A percentile compares a stretch with the other conserved stretches of the same genome.
Evolutionary conservation across 768 basidiomycete genomes (phyloP).

Genomic region (Pleurotus tuber-regium): DNA sequence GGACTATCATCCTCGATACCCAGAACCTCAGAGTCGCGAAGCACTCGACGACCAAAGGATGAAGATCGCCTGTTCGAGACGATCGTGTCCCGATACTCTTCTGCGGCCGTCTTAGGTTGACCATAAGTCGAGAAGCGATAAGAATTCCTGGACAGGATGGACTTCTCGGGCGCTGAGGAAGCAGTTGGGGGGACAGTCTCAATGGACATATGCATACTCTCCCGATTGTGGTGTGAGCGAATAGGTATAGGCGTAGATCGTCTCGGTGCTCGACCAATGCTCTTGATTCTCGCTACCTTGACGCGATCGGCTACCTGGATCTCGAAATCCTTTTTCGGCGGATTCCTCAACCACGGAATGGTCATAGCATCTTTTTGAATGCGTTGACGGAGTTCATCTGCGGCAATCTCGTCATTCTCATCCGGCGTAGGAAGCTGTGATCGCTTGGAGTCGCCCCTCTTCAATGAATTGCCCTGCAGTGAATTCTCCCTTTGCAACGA

Average conservation of each 20-base stretch:
- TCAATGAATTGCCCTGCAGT: neutral
- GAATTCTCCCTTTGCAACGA: neutral
- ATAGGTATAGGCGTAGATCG: conserved; percentile 32
- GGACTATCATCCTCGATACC: conserved; percentile 24
- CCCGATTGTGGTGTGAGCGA: conserved; percentile 20
- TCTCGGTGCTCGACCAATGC: conserved; percentile 35
- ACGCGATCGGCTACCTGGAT: conserved; percentile 3
- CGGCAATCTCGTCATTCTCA: neutral
- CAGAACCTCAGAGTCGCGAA: conserved; percentile 32
- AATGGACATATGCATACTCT: conserved; percentile 32
- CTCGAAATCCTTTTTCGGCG: conserved; percentile 4
- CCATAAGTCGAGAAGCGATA: conserved; percentile 1
- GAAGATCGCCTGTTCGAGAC: conserved; percentile 13
- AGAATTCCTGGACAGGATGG: neutral
- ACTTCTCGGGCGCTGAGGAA: neutral
- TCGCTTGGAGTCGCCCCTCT: conserved; percentile 4
- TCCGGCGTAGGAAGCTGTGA: neutral
- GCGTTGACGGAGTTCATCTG: neutral
- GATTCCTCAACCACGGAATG: conserved; percentile 19
- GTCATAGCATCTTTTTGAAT: conserved; percentile 13
- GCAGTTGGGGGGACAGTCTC: conserved; percentile 23
- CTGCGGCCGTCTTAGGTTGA: conserved; percentile 1
- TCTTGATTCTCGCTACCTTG: conserved; percentile 32
- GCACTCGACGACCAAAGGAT: conserved; percentile 14
- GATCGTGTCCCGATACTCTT: conserved; percentile 22